Evolutionary conservation across 202 grass and related monocot species (phyloP).

Genomic region (Bolboschoenoplectus hybrid): DNA sequence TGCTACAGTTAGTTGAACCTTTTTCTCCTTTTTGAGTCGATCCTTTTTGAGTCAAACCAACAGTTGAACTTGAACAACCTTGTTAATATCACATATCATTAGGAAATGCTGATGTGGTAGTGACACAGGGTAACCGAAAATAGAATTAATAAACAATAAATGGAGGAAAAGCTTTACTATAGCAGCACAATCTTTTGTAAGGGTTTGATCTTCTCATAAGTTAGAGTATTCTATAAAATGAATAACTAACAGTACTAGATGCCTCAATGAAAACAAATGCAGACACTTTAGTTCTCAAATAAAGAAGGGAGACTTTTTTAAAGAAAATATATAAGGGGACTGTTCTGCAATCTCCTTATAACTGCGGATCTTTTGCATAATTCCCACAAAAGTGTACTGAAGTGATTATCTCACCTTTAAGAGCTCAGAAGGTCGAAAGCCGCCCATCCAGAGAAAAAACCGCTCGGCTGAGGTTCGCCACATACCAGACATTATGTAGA

Average conservation of each 20-base stretch:
- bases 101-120: not conserved
- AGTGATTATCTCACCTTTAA: constrained; percentile 66
- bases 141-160: not conserved
- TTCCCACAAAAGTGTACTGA: not conserved
- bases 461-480: constrained; percentile 83
- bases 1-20: not conserved
- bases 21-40: not conserved
- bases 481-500: constrained; percentile 87
- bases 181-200: not conserved
- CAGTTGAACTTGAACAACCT: not conserved
- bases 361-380: not conserved
- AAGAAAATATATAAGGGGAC: not conserved
- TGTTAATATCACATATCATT: not conserved
- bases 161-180: not conserved
- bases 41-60: not conserved
- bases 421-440: constrained; percentile 94
- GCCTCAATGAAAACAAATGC: not conserved
- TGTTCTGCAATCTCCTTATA: not conserved
- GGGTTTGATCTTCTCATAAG: not conserved
- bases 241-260: not conserved
- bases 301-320: not conserved
- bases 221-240: not conserved
- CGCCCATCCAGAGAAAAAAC: constrained; percentile 98
- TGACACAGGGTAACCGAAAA: not conserved
- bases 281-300: not conserved